Evolutionary conservation across 441 rosid genomes (phyloP).

Genomic region (Euphorbia celastroides): DNA sequence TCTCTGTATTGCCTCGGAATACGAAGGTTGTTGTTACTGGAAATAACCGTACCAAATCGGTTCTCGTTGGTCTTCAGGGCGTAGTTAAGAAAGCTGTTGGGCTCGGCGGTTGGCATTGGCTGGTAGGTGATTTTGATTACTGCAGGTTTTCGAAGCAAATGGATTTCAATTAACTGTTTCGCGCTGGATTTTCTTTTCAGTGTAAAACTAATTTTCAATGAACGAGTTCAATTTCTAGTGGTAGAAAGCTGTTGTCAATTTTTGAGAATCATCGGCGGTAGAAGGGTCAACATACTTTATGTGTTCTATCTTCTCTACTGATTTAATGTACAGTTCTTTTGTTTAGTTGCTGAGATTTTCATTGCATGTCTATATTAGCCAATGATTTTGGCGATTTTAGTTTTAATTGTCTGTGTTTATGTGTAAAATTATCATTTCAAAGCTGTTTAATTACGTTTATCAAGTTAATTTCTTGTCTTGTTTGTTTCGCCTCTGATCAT

Average conservation of each 20-base stretch:
- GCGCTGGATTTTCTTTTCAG: background rate
- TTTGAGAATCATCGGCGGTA: background rate
- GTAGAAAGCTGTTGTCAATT: background rate
- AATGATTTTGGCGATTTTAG: conserved; percentile 34
- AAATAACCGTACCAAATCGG: conserved; percentile 78
- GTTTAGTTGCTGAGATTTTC: conserved; percentile 21
- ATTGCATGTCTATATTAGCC: conserved; percentile 43
- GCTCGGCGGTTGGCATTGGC: conserved; percentile 35
- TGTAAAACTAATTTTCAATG: background rate
- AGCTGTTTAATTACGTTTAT: background rate
- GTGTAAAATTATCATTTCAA: conserved; percentile 7
- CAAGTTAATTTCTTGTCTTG: background rate
- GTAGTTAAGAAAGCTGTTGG: conserved; percentile 86
- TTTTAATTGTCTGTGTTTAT: conserved; percentile 10
- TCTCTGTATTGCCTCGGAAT: conserved; percentile 70
- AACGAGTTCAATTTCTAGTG: background rate
- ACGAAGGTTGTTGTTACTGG: conserved; percentile 78
- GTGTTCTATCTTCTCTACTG: background rate
- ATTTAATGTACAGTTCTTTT: conserved; percentile 12
- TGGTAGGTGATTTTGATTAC: too few relatives aligned
- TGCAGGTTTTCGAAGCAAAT: background rate
- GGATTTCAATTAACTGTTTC: background rate
- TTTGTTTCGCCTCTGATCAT: background rate
- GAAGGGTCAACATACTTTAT: background rate
- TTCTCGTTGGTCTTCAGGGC: conserved; percentile 73